Evolutionary conservation across 257 asterid species (phyloP).

Genomic region (Solanum virginianum): DNA sequence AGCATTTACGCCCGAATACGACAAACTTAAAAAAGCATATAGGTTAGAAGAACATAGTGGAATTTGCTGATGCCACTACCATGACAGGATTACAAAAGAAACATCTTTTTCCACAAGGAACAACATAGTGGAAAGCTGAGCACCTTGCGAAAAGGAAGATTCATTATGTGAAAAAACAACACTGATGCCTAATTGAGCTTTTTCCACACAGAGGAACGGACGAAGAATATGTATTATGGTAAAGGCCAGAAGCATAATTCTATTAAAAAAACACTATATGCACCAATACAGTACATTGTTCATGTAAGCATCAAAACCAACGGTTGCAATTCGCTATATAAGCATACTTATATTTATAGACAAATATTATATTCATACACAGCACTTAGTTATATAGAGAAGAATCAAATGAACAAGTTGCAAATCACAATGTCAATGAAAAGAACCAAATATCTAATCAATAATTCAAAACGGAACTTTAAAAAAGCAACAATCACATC

Average conservation of each 20-base stretch:
- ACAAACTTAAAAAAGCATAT: background rate
- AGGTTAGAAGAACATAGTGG: background rate
- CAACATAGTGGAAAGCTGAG: conserved; percentile 18
- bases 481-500: conserved; percentile 24
- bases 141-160: conserved; percentile 25
- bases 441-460: conserved; percentile 40
- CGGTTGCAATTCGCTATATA: conserved; percentile 29
- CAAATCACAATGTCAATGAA: background rate
- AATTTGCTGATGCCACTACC: conserved; percentile 2
- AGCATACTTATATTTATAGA: conserved; percentile 13
- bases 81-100: conserved; percentile 1
- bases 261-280: background rate
- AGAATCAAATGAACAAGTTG: conserved; percentile 2
- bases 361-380: conserved; percentile 27
- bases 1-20: background rate
- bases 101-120: conserved; percentile 1
- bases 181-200: conserved; percentile 5
- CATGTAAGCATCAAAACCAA: conserved; percentile 52
- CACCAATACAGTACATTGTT: background rate
- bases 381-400: conserved; percentile 22
- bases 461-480: conserved; percentile 10
- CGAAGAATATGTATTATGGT: background rate
- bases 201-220: background rate
- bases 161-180: conserved; percentile 44
- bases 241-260: conserved; percentile 11